Base-by-base conservation (phyloP, 495 filamentous ascomycete genomes). In the Daldinia grandis region DNA sequence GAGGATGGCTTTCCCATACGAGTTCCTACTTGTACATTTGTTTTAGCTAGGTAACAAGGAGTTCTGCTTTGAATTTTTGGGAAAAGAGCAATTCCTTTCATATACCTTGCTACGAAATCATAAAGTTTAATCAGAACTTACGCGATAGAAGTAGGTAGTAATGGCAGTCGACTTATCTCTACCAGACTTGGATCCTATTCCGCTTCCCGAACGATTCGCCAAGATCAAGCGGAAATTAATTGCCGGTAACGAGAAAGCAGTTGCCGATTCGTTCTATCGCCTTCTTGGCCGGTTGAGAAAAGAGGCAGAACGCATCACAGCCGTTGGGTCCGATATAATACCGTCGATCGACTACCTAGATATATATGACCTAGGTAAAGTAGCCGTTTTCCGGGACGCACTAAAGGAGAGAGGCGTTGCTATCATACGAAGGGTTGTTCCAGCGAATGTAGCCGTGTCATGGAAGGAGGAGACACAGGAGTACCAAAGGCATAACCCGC, bases 151-250 rank as follows among this genome's bases (percentile, higher is more conserved):
- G 17, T 31, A 59, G 40, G 28, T n/a, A 58, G 37, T 50, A 28
- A 73, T 73, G 71, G 66, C 71, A n/a, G 62, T 69, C 54, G 66
- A 69, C 30, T 69, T 64, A 49, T 73, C 71, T 40, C 33, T 60
- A 49, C 58, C 58, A 58, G 65, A 49, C 38, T 55, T 74, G 7
- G 78, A 78, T 21, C 79, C 80, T 30, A 81, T 82, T 37, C 88
- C 91, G 12, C 83, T 97, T 0, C 85, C 90, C 1, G 76, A 84
- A 21, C 85, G 93, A 10, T 97, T 94, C 69, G 86, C 87, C 14
- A 83, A 88, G 17, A 79, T 96, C 12, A 97, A 97, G 71, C 74
- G 77, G 10, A 78, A 80, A 8, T 77, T 94, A 12, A 88, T 90
- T 25, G 75, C 82, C 4, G 88, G 89, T 8, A 86, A 88, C 68